A percentile compares a stretch with the other conserved stretches of the same genome.
Conservation (phyloP, 345 rosid species). For the Rhodamnia argentea region DNA sequence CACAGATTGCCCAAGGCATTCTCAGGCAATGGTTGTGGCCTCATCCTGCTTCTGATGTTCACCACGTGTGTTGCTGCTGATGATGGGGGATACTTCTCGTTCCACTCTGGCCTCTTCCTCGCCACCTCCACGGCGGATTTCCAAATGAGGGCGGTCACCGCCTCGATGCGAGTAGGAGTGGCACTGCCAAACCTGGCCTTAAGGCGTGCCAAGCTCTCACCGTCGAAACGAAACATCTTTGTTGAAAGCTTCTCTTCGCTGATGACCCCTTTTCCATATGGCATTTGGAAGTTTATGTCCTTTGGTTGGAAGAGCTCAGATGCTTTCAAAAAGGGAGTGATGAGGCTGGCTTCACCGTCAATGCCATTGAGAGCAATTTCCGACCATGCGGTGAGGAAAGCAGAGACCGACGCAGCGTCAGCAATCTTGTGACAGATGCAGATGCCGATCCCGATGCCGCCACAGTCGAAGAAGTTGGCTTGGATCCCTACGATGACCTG, state of each 20-base stretch:
- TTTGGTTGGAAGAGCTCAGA: neutral
- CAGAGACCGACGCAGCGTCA: too few relatives aligned
- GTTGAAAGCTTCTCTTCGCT: neutral
- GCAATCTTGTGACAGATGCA: constrained; percentile 1
- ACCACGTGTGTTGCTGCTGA: constrained; percentile 5
- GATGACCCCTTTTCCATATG: neutral
- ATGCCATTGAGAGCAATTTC: neutral
- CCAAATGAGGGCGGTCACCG: neutral
- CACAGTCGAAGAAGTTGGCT: neutral
- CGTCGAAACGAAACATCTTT: neutral
- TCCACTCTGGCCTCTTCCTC: neutral
- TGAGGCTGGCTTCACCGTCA: neutral
- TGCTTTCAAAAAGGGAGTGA: neutral
- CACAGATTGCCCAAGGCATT: constrained; percentile 9
- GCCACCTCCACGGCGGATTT: neutral
- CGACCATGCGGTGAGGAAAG: neutral
- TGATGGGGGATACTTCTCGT: neutral
- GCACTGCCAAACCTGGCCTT: neutral
- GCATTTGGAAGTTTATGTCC: neutral
- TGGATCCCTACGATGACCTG: neutral
- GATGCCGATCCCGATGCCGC: neutral
- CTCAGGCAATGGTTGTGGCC: constrained; percentile 4
- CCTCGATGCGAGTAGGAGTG: neutral
- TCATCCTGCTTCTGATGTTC: constrained; percentile 4
- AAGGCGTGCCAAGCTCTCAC: neutral